These are phyloP conservation scores for Chamaecyparis obtusa DNA, from an alignment of 75 land plant genomes.

Conservation along the genomic window DNA sequence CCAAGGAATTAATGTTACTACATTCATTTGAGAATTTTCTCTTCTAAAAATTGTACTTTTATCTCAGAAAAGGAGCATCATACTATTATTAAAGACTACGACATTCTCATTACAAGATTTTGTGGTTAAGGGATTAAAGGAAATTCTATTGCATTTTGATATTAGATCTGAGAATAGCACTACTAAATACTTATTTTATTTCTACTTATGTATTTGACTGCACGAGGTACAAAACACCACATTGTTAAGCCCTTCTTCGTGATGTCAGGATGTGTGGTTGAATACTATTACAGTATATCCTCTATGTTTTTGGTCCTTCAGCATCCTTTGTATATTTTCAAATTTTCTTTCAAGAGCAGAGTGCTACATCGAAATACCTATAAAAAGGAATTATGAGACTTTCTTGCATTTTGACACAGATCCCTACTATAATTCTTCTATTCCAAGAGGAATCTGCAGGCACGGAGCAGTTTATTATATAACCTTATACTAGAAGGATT, in stretches of 20 bases:
- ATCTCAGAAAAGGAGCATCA: not conserved
- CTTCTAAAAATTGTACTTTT: not conserved
- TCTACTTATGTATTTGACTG: not conserved
- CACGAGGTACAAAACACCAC: too few species aligned
- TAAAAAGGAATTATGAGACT: not conserved
- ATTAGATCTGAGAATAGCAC: too few species aligned
- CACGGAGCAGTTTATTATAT: not conserved
- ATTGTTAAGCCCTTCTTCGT: not conserved
- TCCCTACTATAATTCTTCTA: not conserved
- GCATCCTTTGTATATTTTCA: not conserved
- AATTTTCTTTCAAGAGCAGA: not conserved
- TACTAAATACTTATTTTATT: too few species aligned
- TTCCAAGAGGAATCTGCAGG: not conserved
- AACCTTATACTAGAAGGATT: not conserved
- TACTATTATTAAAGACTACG: not conserved
- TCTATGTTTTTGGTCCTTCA: not conserved
- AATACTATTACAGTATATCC: not conserved
- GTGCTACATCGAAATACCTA: not conserved
- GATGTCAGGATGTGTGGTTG: not conserved
- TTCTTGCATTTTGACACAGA: not conserved
- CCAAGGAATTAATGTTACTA: not conserved
- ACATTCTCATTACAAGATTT: not conserved
- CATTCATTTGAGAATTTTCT: not conserved
- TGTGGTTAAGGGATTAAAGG: not conserved
- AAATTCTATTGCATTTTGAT: too few species aligned